Evolutionary conservation across 2,329 filamentous ascomycete species (phyloP).

Genomic region (Sporothrix pseudoabietina): DNA sequence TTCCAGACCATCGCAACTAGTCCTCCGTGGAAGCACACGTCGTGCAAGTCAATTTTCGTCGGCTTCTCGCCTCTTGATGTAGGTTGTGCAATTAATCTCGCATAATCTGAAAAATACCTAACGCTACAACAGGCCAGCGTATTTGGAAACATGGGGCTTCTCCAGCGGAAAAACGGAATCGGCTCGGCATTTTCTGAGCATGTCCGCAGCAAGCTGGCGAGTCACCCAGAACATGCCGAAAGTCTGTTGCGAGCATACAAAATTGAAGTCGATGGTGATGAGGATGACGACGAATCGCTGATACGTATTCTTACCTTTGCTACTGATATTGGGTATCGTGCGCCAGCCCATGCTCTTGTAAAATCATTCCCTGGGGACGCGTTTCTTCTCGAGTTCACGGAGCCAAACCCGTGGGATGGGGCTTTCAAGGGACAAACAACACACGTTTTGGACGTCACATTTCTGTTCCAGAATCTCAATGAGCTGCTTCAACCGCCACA

Average conservation of each 20-base stretch:
- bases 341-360: background rate
- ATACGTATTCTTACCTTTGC: background rate
- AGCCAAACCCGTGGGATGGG: constrained; percentile 4
- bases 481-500: background rate
- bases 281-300: background rate
- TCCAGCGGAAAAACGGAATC: background rate
- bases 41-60: background rate
- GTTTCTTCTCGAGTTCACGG: background rate
- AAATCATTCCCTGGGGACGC: background rate
- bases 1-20: background rate
- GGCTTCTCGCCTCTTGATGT: constrained; percentile 3
- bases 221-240: background rate
- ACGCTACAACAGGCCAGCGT: background rate
- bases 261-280: background rate
- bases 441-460: background rate
- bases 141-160: background rate
- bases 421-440: constrained; percentile 6
- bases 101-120: background rate
- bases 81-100: background rate
- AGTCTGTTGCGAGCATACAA: background rate
- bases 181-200: background rate
- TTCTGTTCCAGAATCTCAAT: constrained; percentile 14
- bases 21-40: background rate
- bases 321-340: constrained; percentile 1
- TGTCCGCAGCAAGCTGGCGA: background rate